phyloP scores from a whole-genome alignment of 2,329 filamentous ascomycete species.

The Colletotrichum camelliae region DNA sequence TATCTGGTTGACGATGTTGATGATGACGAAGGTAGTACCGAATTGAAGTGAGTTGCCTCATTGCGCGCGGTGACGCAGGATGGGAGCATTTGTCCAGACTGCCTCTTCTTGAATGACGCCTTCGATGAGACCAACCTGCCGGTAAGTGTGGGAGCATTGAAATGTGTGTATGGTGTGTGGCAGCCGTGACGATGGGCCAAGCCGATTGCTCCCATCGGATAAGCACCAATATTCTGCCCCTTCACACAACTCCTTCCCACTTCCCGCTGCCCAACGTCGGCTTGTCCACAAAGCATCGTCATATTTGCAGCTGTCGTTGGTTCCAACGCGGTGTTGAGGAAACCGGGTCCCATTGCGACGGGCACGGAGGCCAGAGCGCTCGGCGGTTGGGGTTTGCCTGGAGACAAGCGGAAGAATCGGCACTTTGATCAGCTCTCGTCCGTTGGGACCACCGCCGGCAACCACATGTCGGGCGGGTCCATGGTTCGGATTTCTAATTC shows the following conservation, averaged over 20 bases:
- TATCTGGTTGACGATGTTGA: neutral
- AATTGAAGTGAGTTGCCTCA: neutral
- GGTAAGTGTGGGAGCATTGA: neutral
- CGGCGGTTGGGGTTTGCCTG: neutral
- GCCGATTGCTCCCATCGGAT: slow-evolving; percentile 2
- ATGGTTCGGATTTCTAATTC: neutral
- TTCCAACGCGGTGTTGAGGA: neutral
- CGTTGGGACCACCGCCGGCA: neutral
- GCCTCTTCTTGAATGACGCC: neutral
- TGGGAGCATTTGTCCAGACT: neutral
- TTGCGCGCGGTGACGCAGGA: slow-evolving; percentile 2
- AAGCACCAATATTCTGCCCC: neutral
- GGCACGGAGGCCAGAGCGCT: neutral
- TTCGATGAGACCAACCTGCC: slow-evolving; percentile 1
- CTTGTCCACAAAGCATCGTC: neutral
- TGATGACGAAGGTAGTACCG: neutral
- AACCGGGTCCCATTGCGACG: neutral
- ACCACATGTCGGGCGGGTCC: neutral
- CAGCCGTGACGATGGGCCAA: neutral
- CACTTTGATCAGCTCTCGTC: neutral
- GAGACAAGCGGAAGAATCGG: neutral
- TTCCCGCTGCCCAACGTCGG: neutral
- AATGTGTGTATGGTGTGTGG: neutral
- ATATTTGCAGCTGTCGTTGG: neutral
- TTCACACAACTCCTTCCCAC: neutral